Base-by-base conservation (phyloP, 2,329 filamentous ascomycete species). In the Fusarium duplospermum region DNA sequence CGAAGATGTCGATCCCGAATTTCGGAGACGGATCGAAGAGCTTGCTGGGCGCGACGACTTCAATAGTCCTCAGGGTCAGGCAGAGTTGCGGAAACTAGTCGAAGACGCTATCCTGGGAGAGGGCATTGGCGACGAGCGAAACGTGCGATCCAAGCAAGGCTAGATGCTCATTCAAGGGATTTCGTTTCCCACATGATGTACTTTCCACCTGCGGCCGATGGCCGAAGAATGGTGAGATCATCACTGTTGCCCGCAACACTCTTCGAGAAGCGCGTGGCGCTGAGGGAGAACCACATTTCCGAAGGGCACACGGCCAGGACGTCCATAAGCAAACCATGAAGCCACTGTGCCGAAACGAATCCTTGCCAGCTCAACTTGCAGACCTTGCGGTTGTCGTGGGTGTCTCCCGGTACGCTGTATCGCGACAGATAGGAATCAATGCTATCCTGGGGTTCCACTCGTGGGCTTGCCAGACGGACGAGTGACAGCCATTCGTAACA, bases 21-120 rank as follows among this genome's bases (percentile, higher is more conserved):
- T 99, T 75, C 91, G 93, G 79, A 88, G 93, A 75, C 89, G 94
- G 62, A 98, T 99, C 79, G 95, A 98, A 79, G 93, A 98, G 82
- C 84, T 99, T 69, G 95, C 96, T 3, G 89, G 92, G 38, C 88
- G 94, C 45, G 91, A 93, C 27, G 95, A 98, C 79, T 97, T 98
- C 78, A 87, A 96, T 77, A 93, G 91, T 6, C 91, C 94, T 63
- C 90, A 93, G 69, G 94, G 93, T 5, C 96, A 99, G 83, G 89
- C 88, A 24, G 91, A 95, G 80, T 83, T 99, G 78, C 89, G 95
- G 69, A 88, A 90, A 74, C 85, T 99, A 69, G 91, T 99, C 7
- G 89, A 93, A 74, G 94, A 98, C 78, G 95, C 94, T 3, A 86
- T 99, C 20, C 84, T 88, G 27, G 93, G 91, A 1, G 88, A 94